phyloP scores from a whole-genome alignment of 208 protist species.

The Lotmaria passim region DNA sequence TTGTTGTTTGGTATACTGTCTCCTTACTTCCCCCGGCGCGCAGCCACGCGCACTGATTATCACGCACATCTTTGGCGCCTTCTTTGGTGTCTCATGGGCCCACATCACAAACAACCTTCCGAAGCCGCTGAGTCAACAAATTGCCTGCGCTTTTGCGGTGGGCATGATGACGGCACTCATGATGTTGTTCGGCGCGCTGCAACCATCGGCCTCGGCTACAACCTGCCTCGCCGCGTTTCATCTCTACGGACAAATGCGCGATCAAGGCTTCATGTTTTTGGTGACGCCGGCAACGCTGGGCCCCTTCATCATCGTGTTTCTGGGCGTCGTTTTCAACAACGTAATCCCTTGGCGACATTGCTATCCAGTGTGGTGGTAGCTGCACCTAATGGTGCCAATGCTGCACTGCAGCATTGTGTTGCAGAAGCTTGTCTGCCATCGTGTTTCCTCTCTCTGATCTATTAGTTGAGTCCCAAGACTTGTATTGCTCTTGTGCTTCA shows the following conservation, averaged over 20 bases:
- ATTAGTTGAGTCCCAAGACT: too few relatives aligned
- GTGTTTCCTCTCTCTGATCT: too few relatives aligned
- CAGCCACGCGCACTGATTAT: conserved; percentile 59
- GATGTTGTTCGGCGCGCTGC: conserved; percentile 56
- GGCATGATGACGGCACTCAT: conserved; percentile 50
- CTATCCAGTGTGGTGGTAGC: conserved; percentile 68
- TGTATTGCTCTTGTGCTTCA: too few relatives aligned
- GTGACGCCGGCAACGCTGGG: conserved; percentile 55
- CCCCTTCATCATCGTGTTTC: conserved; percentile 50
- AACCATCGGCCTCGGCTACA: conserved; percentile 73
- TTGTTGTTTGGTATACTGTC: conserved; percentile 58
- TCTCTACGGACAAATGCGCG: conserved; percentile 53
- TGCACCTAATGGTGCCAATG: neutral
- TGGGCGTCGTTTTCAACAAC: conserved; percentile 63
- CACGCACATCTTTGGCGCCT: conserved; percentile 63
- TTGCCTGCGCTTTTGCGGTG: conserved; percentile 67
- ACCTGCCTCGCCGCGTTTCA: conserved; percentile 70
- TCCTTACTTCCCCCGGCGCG: conserved; percentile 55
- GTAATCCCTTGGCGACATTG: conserved; percentile 64
- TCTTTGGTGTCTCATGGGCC: conserved; percentile 59
- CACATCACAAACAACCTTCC: conserved; percentile 57
- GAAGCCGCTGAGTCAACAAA: conserved; percentile 49
- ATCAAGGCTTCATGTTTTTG: conserved; percentile 72
- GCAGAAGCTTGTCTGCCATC: too few relatives aligned
- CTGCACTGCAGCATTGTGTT: too few relatives aligned